A percentile compares a stretch with the other conserved stretches of the same genome.
phyloP scores from a whole-genome alignment of 441 rosid species.

The Adansonia rubrostipa region DNA sequence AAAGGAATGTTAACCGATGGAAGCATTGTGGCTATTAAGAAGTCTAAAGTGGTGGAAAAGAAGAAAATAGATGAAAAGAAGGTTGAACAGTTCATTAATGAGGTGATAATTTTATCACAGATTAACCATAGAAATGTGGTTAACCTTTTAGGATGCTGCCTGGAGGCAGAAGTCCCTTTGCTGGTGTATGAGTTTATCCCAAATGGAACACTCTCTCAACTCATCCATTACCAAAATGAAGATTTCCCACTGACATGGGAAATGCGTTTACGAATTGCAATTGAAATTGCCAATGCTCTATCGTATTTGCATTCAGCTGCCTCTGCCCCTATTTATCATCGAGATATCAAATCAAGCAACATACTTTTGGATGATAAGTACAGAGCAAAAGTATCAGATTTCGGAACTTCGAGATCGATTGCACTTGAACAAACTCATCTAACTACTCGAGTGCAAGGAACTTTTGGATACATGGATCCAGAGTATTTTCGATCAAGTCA shows the following conservation, averaged over 20 bases:
- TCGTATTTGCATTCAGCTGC: conserved; percentile 5
- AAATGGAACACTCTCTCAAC: not conserved
- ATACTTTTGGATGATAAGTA: not conserved
- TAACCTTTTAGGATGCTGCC: not conserved
- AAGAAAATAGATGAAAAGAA: not conserved
- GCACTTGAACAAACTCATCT: conserved; percentile 1
- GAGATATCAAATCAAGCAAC: not conserved
- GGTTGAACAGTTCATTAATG: not conserved
- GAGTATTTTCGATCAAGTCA: too few species aligned
- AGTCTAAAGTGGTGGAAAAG: not conserved
- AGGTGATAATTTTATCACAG: too few species aligned
- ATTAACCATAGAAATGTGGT: too few species aligned
- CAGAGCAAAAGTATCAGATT: not conserved
- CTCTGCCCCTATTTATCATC: conserved; percentile 2
- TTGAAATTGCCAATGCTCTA: too few species aligned
- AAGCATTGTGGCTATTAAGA: conserved; percentile 38
- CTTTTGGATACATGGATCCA: not conserved
- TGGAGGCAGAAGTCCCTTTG: not conserved
- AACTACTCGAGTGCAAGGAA: not conserved
- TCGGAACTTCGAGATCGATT: too few species aligned
- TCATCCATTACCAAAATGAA: not conserved
- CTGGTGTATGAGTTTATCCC: not conserved
- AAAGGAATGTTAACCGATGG: not conserved
- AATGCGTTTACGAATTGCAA: too few species aligned
- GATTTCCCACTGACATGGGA: not conserved